A percentile compares a stretch with the other conserved stretches of the same genome.
phyloP scores from a whole-genome alignment of 2,329 filamentous ascomycete species.

The Exserohilum turcica region DNA sequence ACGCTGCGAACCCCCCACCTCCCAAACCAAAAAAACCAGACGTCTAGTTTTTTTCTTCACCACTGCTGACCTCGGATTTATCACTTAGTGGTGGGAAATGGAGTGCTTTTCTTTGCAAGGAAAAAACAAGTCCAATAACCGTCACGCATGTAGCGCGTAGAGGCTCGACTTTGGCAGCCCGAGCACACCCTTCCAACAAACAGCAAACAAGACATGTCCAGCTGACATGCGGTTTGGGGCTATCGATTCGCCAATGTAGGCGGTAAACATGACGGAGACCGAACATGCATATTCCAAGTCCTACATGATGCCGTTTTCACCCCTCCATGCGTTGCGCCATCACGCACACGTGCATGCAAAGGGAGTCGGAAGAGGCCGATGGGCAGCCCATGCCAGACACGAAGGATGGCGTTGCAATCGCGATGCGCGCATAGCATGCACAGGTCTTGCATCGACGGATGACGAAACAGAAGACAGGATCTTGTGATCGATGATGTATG shows the following conservation, averaged over 20 bases:
- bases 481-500: neutral
- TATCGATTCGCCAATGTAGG: conserved; percentile 12
- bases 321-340: conserved; percentile 2
- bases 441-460: conserved; percentile 2
- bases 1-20: neutral
- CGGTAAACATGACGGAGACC: neutral
- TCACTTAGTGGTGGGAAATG: no score
- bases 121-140: neutral
- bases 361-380: neutral
- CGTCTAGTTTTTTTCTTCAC: neutral
- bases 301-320: neutral
- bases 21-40: neutral
- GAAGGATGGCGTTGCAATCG: neutral
- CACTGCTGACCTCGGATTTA: neutral
- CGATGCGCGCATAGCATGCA: conserved; percentile 9
- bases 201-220: conserved; percentile 11
- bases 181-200: conserved; percentile 7
- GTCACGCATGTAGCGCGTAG: conserved; percentile 6
- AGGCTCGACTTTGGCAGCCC: conserved; percentile 7
- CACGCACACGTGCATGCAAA: no score
- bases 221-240: conserved; percentile 18
- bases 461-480: neutral
- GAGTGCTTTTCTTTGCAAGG: neutral
- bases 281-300: conserved; percentile 14
- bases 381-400: neutral